Conservation (phyloP, 352 stramenopile genomes). For the Elongisporangium prolatum region DNA sequence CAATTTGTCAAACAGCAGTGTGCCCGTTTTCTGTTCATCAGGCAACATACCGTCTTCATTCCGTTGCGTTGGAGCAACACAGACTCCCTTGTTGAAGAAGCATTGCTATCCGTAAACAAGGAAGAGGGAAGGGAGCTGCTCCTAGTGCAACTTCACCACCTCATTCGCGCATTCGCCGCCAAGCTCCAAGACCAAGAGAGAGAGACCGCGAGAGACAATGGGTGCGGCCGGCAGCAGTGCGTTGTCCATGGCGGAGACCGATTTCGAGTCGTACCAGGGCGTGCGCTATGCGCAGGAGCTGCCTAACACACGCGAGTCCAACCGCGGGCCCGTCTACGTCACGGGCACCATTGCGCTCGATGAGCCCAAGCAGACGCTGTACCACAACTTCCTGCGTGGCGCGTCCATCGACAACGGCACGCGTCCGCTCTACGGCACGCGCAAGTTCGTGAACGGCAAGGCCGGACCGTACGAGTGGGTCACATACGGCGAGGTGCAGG, state of each 20-base stretch:
- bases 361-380: conserved; percentile 37
- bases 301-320: conserved; percentile 31
- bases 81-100: too few relatives aligned
- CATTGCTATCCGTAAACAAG: too few relatives aligned
- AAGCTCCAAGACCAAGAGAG: too few relatives aligned
- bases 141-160: too few relatives aligned
- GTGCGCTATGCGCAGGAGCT: conserved; percentile 34
- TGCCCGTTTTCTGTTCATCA: too few relatives aligned
- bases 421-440: conserved; percentile 34
- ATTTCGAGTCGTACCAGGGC: conserved; percentile 49
- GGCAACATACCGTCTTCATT: too few relatives aligned
- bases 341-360: conserved; percentile 18
- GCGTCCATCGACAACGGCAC: conserved; percentile 19
- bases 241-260: conserved; percentile 43
- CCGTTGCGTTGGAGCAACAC: too few relatives aligned
- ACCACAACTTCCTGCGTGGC: conserved; percentile 37
- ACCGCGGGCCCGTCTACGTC: conserved; percentile 36
- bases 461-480: conserved; percentile 9
- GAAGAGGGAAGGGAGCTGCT: too few relatives aligned
- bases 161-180: too few relatives aligned
- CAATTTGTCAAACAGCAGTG: too few relatives aligned
- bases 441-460: conserved; percentile 10
- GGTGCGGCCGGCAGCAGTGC: conserved; percentile 31
- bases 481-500: conserved; percentile 17
- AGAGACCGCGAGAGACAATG: conserved; percentile 25